Base-by-base conservation (phyloP, 2,329 filamentous ascomycete species). In the Fusarium sp. region DNA sequence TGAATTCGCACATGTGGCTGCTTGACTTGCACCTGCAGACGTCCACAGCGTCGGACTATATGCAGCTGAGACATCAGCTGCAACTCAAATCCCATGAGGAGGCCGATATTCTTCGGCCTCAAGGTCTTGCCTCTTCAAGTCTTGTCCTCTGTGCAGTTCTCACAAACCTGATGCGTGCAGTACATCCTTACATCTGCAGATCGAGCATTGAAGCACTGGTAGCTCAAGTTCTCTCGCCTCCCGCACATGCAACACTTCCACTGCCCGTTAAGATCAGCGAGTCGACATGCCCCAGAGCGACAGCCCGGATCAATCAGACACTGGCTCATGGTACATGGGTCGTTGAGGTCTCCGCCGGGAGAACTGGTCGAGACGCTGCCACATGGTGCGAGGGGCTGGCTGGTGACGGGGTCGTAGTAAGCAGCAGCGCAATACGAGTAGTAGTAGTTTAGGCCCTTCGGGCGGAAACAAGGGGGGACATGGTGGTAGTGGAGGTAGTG, bases 401-500 rank as follows among this genome's bases (percentile, higher is more conserved):
- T 77, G 39, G 75, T 78, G 59, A 77, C 62, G 11, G 77, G 66
- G 47, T 83, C 79, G 45, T 76, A 67, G 15, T 75, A 76, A 27
- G 84, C 80, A 38, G 79, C 76, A 5, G 74, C 58, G 70, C 85
- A 87, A 76, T 83, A 87, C 31, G 77, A 77, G 77, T 86, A 87
- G 72, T 84, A 81, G 41, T 82, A 75, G 15, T 78, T 77, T 65
- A 83, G 83, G 60, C 83, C 81, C 56, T 85, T 77, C 33, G 80
- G 79, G 12, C 81, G 81, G 20, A 71, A 71, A 72, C 85, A 87
- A 10, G 85, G 83, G 29, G 80, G 75, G 35, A 83, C 72, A 71
- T 87, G 86, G 74, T 88, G 86, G 75, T 86, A 83, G 74, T 88
- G 86, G 45, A 86, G 80, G 73, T 85, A 85, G 69, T 85, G 84